These are phyloP conservation scores for Lasiodiplodia sp. DNA, from an alignment of 2,329 filamentous ascomycete species.

Conservation along the genomic window DNA sequence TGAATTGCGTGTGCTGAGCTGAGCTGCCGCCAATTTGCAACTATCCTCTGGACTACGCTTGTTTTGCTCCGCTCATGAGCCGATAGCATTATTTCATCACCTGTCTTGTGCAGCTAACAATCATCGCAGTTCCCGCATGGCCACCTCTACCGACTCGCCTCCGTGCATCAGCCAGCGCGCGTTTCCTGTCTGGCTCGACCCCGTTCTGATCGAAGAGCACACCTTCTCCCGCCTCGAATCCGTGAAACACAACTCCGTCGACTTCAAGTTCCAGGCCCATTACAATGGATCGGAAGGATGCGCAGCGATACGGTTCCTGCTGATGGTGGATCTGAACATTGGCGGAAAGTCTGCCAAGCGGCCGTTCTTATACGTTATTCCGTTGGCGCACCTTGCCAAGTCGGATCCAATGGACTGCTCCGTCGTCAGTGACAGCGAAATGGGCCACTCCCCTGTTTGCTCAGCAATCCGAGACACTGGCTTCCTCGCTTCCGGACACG, in stretches of 20 bases:
- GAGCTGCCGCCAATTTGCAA: neutral
- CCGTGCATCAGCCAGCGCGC: neutral
- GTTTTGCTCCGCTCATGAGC: neutral
- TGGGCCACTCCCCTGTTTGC: neutral
- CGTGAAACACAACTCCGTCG: neutral
- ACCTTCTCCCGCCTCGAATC: neutral
- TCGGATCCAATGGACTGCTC: neutral
- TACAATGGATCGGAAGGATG: neutral
- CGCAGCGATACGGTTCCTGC: neutral
- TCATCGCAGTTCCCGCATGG: neutral
- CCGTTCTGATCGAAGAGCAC: neutral
- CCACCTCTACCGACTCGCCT: neutral
- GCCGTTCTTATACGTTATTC: neutral
- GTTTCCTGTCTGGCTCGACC: conserved; percentile 2
- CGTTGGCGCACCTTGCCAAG: neutral
- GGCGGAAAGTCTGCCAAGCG: neutral
- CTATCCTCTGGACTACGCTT: neutral
- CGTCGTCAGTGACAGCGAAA: neutral
- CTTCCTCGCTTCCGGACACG: neutral
- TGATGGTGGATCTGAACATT: neutral
- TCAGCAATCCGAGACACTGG: neutral
- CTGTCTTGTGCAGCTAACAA: neutral
- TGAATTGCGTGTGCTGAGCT: neutral
- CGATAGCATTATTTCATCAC: neutral
- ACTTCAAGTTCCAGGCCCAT: conserved; percentile 6